Evolutionary conservation across 2,329 filamentous ascomycete species (phyloP), one percentile per base, ranked within the genome.

Genomic region (Cladophialophora carrionii): DNA sequence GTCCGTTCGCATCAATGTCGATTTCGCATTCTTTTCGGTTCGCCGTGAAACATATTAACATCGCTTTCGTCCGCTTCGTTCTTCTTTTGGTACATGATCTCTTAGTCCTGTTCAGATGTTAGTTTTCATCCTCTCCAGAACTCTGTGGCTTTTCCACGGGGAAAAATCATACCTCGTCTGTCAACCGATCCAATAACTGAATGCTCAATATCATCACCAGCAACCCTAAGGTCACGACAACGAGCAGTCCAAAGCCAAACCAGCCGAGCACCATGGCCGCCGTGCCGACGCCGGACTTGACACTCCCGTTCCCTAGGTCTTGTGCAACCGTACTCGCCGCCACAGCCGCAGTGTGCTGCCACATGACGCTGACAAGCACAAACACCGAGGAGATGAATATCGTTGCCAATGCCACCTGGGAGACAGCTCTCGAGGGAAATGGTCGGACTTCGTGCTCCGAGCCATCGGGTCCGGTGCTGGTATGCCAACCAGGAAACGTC

Each of bases 191-290:
- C 70, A 97, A 80, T 63, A 96, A 84, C 71, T 88, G 86, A 75
- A 97, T 95, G 80, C 92, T 97, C 77, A 98, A 81, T 73, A 97
- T 96, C 92, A 98, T 98, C 74, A 97, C 90, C 68, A 99, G 82
- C 78, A 98, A 70, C 62, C 94, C 95, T 74, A 98, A 95, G 56
- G 94, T 98, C 60, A 98, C 94, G 68, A 98, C 89, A 73, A 99
- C 96, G 70, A 99, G 84, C 60, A 98, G 78, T 24, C 91, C 90
- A 75, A 99, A 98, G 49, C 91, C 91, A 79, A 99, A 98, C 95
- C 95, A 99, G 65, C 95, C 95, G 74, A 99, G 84, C 20, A 97
- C 91, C 91, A 99, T 98, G 63, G 95, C 94, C 46, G 89, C 91
- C 56, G 91, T 93, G n/a, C 93, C 93, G 12, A 97, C 92, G 37